Evolutionary conservation across 2,329 filamentous ascomycete species (phyloP).

Genomic region (Fusarium redolens): DNA sequence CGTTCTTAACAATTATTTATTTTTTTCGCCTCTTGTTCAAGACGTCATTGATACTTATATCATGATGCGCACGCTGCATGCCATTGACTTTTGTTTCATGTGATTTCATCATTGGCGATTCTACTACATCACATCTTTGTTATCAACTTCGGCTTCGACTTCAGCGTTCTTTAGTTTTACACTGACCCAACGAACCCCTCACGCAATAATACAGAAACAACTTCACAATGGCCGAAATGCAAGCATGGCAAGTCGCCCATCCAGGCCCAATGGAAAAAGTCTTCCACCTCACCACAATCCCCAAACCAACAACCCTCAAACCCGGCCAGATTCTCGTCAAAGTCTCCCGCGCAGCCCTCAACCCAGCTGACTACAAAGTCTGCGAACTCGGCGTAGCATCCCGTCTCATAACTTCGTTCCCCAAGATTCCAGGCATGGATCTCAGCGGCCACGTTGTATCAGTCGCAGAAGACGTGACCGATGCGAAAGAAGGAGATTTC

Average conservation of each 20-base stretch:
- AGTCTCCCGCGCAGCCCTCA: conserved; percentile 57
- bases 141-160: neutral
- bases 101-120: neutral
- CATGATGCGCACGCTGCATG: neutral
- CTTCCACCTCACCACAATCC: conserved; percentile 35
- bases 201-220: neutral
- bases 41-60: conserved; percentile 26
- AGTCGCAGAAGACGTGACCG: conserved; percentile 41
- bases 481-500: conserved; percentile 53
- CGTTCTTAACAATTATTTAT: conserved; percentile 1
- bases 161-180: neutral
- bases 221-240: conserved; percentile 38
- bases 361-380: conserved; percentile 64
- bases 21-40: neutral
- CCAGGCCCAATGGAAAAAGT: conserved; percentile 43
- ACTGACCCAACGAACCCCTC: neutral
- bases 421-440: conserved; percentile 62
- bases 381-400: conserved; percentile 54
- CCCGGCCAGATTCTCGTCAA: conserved; percentile 54
- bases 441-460: conserved; percentile 61
- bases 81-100: neutral
- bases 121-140: neutral
- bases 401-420: conserved; percentile 47
- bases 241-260: conserved; percentile 44
- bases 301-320: conserved; percentile 40